Evolutionary conservation across 2,329 filamentous ascomycete species (phyloP), one percentile per base, ranked within the genome.

Genomic region (Penicillium sp.): DNA sequence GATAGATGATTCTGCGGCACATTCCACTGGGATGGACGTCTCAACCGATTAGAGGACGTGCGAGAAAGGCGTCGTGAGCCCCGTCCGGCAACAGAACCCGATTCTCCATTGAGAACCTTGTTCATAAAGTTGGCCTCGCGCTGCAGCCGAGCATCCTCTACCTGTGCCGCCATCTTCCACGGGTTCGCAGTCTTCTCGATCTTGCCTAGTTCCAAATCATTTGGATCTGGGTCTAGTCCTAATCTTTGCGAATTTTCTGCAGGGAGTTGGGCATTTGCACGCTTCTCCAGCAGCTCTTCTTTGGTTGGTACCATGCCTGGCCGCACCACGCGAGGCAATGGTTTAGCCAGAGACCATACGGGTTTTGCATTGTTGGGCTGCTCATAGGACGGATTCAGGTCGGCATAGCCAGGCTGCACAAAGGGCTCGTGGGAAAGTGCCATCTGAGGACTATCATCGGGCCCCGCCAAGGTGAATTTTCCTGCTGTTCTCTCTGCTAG

Each of bases 341-440:
- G 80, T 57, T 81, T 79, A 3, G 78, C 80, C 45, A 83, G 63
- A 64, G 78, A 76, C 75, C 80, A 83, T 40, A 83, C 75, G 1
- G 80, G 80, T 49, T 78, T 76, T 10, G 68, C 59, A 13, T 80
- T 77, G 7, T 70, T 66, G 3, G 79, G 73, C 48, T 82, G 78
- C 26, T 81, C 80, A 52, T 83, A 82, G 24, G 78, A 75, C 2
- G 81, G 80, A 45, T 84, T 83, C 3, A 83, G 68, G 9, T 79
- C 71, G 9, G 72, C 70, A 54, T 83, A 82, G 3, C 78, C 78
- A n/a, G 79, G 78, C 30, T 81, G 77, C n/a, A 83, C 74, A 32
- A 76, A 78, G 1, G 75, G 72, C 49, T 76, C 71, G 29, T 78
- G 75, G 2, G 70, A 61, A 36, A 59, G 46, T 1, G 60, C 59